Conservation (phyloP, 306 rosid species). For the Fragaria iinumae region DNA sequence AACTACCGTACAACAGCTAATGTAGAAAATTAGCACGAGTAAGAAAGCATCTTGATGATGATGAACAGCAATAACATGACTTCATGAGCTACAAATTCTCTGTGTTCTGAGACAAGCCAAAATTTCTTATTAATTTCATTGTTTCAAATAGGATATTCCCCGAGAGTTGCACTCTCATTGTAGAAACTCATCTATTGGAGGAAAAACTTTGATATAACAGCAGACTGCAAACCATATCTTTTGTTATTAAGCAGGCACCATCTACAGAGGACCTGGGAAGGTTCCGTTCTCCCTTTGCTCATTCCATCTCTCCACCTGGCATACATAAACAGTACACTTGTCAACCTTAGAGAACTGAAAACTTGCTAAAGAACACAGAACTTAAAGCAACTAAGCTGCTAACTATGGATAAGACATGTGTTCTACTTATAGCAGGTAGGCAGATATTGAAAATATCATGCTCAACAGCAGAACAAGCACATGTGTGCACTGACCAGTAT, state of each 20-base stretch:
- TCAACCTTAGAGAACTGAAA: not conserved
- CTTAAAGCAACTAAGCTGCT: not conserved
- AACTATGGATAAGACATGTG: not conserved
- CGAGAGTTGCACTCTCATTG: slow-evolving; percentile 43
- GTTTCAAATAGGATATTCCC: slow-evolving; percentile 37
- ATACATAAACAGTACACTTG: slow-evolving; percentile 13
- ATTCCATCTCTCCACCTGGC: slow-evolving; percentile 90
- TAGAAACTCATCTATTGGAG: slow-evolving; percentile 28
- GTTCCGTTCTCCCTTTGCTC: slow-evolving; percentile 98
- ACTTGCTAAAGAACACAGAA: not conserved
- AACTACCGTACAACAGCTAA: not conserved
- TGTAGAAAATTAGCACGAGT: not conserved
- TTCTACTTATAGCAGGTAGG: not conserved
- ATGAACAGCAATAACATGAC: slow-evolving; percentile 15
- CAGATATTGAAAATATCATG: not conserved
- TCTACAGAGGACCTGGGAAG: slow-evolving; percentile 94
- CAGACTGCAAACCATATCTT: slow-evolving; percentile 25
- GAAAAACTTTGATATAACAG: slow-evolving; percentile 30
- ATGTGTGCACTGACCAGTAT: not conserved
- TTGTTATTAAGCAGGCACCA: slow-evolving; percentile 24
- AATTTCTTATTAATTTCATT: slow-evolving; percentile 71
- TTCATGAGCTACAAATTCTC: slow-evolving; percentile 32
- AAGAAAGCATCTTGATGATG: not conserved
- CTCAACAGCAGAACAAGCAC: not conserved
- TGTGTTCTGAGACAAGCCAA: slow-evolving; percentile 42